Percentiles rank a stretch among this genome's conserved stretches.
Conservation (phyloP, 2,329 filamentous ascomycete species). For the Botrytis porri region DNA sequence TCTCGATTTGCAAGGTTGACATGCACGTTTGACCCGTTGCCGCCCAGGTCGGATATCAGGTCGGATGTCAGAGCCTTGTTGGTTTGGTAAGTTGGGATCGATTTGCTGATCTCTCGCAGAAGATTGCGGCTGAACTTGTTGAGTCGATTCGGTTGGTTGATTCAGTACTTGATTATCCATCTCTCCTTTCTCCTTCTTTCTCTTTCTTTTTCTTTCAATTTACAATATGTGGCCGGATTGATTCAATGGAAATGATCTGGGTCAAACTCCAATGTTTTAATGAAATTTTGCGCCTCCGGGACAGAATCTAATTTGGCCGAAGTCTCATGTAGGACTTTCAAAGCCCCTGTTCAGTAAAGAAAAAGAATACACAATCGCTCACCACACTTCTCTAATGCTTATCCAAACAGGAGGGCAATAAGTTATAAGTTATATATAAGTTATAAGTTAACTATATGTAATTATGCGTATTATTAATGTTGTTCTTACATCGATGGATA, state of each 20-base stretch:
- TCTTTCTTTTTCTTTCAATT: not conserved
- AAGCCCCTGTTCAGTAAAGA: not conserved
- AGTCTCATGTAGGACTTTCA: not conserved
- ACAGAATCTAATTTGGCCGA: not conserved
- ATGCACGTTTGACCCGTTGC: conserved; percentile 20
- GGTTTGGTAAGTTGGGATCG: not conserved
- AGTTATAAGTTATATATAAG: not conserved
- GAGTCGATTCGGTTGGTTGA: not conserved
- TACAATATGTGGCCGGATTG: not conserved
- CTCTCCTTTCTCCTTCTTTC: not conserved
- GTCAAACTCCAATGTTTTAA: not conserved
- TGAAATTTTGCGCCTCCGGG: not conserved
- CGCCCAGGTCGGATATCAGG: conserved; percentile 18
- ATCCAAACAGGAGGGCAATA: not conserved
- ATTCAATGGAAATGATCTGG: not conserved
- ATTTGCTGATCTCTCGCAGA: conserved; percentile 3
- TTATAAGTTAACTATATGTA: not conserved
- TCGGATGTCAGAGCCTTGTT: conserved; percentile 15
- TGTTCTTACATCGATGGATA: not conserved
- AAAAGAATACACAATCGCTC: not conserved
- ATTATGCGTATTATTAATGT: not conserved
- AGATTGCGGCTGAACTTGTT: not conserved
- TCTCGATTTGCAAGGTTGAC: conserved; percentile 20
- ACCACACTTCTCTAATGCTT: not conserved
- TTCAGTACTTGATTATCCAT: conserved; percentile 5